Base-by-base conservation (phyloP, 2,329 filamentous ascomycete species). In the Fusarium tanahbumbuense region DNA sequence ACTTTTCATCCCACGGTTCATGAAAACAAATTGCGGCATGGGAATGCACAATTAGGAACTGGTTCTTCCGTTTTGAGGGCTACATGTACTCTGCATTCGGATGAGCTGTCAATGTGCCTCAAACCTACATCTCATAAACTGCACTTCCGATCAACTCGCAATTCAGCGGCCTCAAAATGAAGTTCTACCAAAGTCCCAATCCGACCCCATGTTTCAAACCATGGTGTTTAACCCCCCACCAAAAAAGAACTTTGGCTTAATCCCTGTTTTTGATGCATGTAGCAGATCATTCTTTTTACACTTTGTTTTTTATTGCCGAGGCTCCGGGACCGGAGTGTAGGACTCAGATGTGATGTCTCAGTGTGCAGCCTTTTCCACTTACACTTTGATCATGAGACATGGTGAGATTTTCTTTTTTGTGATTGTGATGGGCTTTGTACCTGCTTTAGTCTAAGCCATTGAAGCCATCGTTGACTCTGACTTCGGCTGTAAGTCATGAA, bases 151-250 rank as follows among this genome's bases (percentile, higher is more conserved):
- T 27, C 8, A 27, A 27, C 25, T 27, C 25, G 25, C 25, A 27
- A 27, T 27, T 27, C 8, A 27, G 25, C 25, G 22, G 30, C 12
- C 15, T 57, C 22, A 30, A 37, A 23, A 40, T 71, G 63, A 70
- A 71, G 67, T 46, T 64, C 44, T 49, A 60, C 67, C 63, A 71
- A 70, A 70, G 67, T 70, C 67, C 67, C 58, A 41, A 67, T 56
- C 44, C 49, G 28, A 40, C 23, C 56, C 53, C 62, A 68, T 70
- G 48, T 64, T 59, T 56, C 61, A 34, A 68, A 47, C 27, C 57
- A 9, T 70, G 62, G 67, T 70, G 63, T 70, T 70, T 44, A 23
- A 23, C 32, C 15, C 49, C 58, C 53, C 27, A 54, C 37, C 22
- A 25, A 62, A 63, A 37, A 45, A 46, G 57, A 23, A 71, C 67